phyloP scores from a whole-genome alignment of 116 monocot species.

The Posidonia oceanica region DNA sequence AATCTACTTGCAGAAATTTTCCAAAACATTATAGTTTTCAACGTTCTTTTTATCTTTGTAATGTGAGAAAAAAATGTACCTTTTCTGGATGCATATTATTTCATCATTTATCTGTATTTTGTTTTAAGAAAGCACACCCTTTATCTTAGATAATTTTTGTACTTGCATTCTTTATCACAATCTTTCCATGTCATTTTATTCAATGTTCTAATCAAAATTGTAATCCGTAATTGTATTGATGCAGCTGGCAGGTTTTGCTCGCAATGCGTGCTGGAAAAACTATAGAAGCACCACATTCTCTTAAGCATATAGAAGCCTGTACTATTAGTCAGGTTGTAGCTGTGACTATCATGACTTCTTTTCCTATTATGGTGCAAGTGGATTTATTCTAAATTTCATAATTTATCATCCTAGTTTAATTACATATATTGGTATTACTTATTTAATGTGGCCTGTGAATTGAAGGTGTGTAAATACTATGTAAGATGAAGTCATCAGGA shows the following conservation, averaged over 20 bases:
- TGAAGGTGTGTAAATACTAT: too few species aligned
- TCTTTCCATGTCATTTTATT: neutral
- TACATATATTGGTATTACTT: neutral
- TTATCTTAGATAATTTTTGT: too few species aligned
- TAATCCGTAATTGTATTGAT: conserved; percentile 4
- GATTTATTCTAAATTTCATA: neutral
- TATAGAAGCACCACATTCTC: conserved; percentile 46
- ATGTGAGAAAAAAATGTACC: too few species aligned
- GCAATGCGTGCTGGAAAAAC: conserved; percentile 39
- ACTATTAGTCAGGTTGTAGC: conserved; percentile 18
- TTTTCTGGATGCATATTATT: too few species aligned
- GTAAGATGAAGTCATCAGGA: too few species aligned
- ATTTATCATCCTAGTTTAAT: neutral
- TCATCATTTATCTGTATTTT: too few species aligned
- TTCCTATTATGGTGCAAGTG: neutral
- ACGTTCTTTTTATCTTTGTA: too few species aligned
- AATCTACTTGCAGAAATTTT: too few species aligned
- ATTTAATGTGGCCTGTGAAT: too few species aligned
- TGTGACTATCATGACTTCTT: neutral
- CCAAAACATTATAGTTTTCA: too few species aligned
- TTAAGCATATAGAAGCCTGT: conserved; percentile 33
- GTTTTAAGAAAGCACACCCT: too few species aligned
- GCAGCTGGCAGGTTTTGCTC: conserved; percentile 74
- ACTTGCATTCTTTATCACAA: too few species aligned
- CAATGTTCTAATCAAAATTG: neutral